phyloP scores from a whole-genome alignment of 2,329 filamentous ascomycete species.

The Talaromyces atroroseus region DNA sequence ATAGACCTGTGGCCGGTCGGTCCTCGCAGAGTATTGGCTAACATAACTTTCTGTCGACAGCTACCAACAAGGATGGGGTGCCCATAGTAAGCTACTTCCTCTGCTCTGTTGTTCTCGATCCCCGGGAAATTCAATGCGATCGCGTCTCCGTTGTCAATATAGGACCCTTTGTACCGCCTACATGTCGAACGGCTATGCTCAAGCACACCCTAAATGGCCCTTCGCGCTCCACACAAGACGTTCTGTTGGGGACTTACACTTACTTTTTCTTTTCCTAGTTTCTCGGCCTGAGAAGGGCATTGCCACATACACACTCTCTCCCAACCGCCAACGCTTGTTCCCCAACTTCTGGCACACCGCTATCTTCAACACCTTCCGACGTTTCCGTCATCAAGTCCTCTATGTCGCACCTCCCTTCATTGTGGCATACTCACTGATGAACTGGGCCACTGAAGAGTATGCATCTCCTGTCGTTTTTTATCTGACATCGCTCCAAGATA shows the following conservation, averaged over 20 bases:
- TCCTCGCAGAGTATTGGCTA: neutral
- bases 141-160: neutral
- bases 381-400: slow-evolving; percentile 78
- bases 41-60: neutral
- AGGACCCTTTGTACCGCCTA: neutral
- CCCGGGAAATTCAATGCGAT: neutral
- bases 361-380: slow-evolving; percentile 92
- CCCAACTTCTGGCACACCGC: slow-evolving; percentile 73
- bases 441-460: slow-evolving; percentile 89
- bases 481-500: neutral
- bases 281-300: slow-evolving; percentile 53
- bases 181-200: neutral
- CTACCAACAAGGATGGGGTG: slow-evolving; percentile 9
- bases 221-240: neutral
- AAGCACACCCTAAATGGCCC: neutral
- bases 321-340: slow-evolving; percentile 85
- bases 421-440: slow-evolving; percentile 72
- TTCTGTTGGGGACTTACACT: neutral
- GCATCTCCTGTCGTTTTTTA: neutral
- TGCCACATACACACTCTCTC: slow-evolving; percentile 66
- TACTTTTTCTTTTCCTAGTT: slow-evolving; percentile 27
- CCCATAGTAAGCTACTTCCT: slow-evolving; percentile 8
- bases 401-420: slow-evolving; percentile 80
- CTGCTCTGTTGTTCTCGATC: neutral
- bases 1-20: neutral